Conservation (phyloP, 352 stramenopile genomes). For the Phytophthora pseudosyringae region DNA sequence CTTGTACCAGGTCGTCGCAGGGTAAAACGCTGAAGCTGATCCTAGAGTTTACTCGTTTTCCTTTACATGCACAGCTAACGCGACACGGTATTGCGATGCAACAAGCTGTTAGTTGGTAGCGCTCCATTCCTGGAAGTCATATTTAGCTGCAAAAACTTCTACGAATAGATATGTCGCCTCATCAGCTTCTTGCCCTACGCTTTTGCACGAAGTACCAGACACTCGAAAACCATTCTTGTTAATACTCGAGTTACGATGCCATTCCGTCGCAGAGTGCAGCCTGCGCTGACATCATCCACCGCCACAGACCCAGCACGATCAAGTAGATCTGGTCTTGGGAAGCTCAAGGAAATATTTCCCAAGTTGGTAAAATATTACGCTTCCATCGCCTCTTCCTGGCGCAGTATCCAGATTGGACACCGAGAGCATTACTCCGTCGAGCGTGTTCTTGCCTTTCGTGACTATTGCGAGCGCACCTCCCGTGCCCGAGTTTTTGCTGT, state of each 20-base stretch:
- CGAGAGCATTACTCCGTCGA: constrained; percentile 20
- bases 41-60: no score
- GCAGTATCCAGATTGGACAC: constrained; percentile 28
- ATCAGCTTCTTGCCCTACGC: no score
- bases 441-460: constrained; percentile 21
- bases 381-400: background rate
- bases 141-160: no score
- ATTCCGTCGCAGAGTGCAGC: constrained; percentile 1
- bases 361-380: background rate
- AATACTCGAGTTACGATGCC: background rate
- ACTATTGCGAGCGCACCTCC: constrained; percentile 21
- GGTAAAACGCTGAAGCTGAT: no score
- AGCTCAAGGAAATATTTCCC: no score
- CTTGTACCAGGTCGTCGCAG: no score
- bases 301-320: background rate
- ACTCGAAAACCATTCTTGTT: background rate
- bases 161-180: no score
- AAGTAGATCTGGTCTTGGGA: background rate
- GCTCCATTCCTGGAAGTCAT: no score
- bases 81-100: no score
- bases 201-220: no score
- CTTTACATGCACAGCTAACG: no score
- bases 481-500: constrained; percentile 8
- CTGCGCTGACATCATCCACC: background rate
- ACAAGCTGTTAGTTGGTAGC: no score